A percentile compares a stretch with the other conserved stretches of the same genome.
Conservation (phyloP, 345 rosid species). For the Gossypium herbaceum region DNA sequence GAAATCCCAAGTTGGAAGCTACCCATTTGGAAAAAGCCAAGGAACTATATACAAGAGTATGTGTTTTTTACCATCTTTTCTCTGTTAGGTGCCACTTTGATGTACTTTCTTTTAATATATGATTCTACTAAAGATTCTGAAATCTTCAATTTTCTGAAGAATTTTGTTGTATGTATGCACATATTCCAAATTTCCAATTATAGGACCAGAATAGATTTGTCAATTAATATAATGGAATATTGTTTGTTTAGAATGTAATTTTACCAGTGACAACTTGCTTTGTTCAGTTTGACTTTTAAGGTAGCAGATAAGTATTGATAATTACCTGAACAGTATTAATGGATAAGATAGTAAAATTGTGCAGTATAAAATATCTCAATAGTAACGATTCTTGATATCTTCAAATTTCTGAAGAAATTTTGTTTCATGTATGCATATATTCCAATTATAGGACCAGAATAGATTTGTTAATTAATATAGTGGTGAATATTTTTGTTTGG, state of each 20-base stretch:
- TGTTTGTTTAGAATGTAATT: neutral
- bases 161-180: neutral
- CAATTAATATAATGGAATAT: neutral
- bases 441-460: no score
- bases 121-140: slow-evolving; percentile 1
- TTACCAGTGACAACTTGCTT: neutral
- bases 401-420: no score
- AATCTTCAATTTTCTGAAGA: neutral
- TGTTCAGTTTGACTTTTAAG: neutral
- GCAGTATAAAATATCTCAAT: neutral
- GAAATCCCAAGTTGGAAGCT: slow-evolving; percentile 94
- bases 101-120: neutral
- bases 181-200: neutral
- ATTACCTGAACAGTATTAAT: neutral
- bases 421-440: no score
- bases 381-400: no score
- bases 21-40: slow-evolving; percentile 98
- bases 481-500: no score
- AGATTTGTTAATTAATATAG: no score
- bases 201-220: slow-evolving; percentile 2
- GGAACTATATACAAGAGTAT: slow-evolving; percentile 87
- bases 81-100: neutral
- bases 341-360: neutral
- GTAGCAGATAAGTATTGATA: neutral
- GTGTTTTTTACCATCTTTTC: slow-evolving; percentile 21